Conservation (phyloP, 345 rosid species). For the Eutrema heterophyllum region DNA sequence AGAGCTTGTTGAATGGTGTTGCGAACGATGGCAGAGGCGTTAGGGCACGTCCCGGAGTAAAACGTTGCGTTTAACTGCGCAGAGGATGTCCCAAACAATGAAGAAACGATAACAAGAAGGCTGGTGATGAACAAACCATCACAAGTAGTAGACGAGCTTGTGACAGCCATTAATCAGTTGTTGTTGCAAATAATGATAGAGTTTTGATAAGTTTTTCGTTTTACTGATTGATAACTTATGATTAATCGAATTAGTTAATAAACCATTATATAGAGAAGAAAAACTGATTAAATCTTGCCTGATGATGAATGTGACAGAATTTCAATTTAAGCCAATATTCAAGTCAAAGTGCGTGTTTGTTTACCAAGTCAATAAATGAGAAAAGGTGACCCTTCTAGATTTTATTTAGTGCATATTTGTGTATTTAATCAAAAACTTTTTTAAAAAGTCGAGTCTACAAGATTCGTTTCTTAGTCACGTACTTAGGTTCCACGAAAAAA, state of each 20-base stretch:
- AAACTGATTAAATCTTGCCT: neutral
- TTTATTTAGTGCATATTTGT: neutral
- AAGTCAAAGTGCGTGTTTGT: slow-evolving; percentile 2
- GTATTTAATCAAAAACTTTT: neutral
- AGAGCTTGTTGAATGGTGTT: slow-evolving; percentile 53
- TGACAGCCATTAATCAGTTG: slow-evolving; percentile 6
- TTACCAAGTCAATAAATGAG: slow-evolving; percentile 17
- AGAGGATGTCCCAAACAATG: slow-evolving; percentile 4
- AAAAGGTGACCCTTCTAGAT: slow-evolving; percentile 16
- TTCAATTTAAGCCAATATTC: neutral
- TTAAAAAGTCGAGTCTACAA: neutral
- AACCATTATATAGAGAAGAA: slow-evolving; percentile 10
- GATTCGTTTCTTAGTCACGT: neutral
- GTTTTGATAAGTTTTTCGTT: neutral
- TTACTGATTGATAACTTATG: slow-evolving; percentile 5
- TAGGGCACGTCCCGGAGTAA: slow-evolving; percentile 57
- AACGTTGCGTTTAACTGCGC: slow-evolving; percentile 55
- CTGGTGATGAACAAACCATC: slow-evolving; percentile 7
- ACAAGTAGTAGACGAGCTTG: slow-evolving; percentile 2
- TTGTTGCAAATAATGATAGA: neutral
- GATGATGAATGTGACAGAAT: neutral
- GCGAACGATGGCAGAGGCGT: slow-evolving; percentile 49
- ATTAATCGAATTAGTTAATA: neutral
- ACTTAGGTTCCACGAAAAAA: neutral
- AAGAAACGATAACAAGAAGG: slow-evolving; percentile 11